Conservation (phyloP, 345 rosid species). For the Gynandropsis gynandra region DNA sequence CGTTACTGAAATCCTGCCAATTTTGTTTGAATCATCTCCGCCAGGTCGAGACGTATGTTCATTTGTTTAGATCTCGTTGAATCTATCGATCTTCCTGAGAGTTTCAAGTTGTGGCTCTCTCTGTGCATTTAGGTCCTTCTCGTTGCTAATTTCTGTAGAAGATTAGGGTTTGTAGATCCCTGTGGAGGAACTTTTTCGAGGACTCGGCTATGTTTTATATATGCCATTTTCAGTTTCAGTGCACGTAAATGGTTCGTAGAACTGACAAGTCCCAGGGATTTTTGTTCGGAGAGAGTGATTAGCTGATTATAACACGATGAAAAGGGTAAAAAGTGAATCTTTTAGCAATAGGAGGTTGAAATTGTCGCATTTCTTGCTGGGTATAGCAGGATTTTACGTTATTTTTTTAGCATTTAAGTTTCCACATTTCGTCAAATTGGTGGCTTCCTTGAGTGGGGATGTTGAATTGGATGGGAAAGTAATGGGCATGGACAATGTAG, state of each 20-base stretch:
- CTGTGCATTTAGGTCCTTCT: background rate
- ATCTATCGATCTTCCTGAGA: conserved; percentile 15
- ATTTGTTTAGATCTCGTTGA: conserved; percentile 12
- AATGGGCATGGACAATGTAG: conserved; percentile 37
- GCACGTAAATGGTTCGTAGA: background rate
- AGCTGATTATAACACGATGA: conserved; percentile 45
- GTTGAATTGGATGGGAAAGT: conserved; percentile 42
- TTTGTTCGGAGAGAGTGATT: conserved; percentile 21
- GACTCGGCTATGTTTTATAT: conserved; percentile 18
- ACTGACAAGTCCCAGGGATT: conserved; percentile 21
- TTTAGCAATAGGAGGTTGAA: conserved; percentile 56
- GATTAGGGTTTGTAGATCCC: conserved; percentile 19
- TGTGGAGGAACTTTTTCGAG: conserved; percentile 17
- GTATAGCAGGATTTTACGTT: conserved; percentile 57
- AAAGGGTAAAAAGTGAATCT: conserved; percentile 64
- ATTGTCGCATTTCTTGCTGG: conserved; percentile 67
- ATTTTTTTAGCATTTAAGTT: conserved; percentile 71
- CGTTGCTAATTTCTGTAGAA: conserved; percentile 7
- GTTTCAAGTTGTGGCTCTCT: conserved; percentile 16
- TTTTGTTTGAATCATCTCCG: background rate
- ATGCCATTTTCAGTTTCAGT: conserved; percentile 18
- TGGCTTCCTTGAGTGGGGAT: conserved; percentile 62
- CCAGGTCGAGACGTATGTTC: conserved; percentile 18
- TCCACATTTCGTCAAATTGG: conserved; percentile 71
- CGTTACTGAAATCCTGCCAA: background rate